These are phyloP conservation scores for Cubamyces sp. DNA, from an alignment of 768 basidiomycete species.

Conservation along the genomic window DNA sequence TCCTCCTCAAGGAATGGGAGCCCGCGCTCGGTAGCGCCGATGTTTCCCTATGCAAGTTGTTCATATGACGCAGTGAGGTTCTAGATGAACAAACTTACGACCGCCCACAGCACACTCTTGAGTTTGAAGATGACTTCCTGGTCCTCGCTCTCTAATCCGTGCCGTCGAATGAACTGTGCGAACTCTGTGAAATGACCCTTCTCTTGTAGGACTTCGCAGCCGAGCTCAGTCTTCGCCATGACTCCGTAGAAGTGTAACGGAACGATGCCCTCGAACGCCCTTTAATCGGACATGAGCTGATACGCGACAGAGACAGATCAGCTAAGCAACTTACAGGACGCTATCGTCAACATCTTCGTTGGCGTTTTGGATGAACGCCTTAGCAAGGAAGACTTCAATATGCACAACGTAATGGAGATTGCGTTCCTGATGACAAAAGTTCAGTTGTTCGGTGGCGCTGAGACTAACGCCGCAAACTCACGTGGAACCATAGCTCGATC, in stretches of 20 bases:
- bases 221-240: constrained; percentile 95
- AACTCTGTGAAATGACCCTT: constrained; percentile 93
- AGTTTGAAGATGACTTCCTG: constrained; percentile 82
- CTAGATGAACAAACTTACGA: constrained; percentile 61
- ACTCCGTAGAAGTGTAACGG: constrained; percentile 98
- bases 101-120: constrained; percentile 96
- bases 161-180: constrained; percentile 85
- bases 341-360: constrained; percentile 70
- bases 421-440: constrained; percentile 65
- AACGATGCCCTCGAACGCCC: constrained; percentile 83
- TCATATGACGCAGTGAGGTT: not conserved
- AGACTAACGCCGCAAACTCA: constrained; percentile 41
- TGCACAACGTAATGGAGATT: constrained; percentile 93
- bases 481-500: constrained; percentile 96
- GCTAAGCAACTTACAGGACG: constrained; percentile 44
- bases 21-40: constrained; percentile 88
- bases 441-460: not conserved
- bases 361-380: constrained; percentile 62
- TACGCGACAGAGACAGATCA: not conserved
- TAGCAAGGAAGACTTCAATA: constrained; percentile 89
- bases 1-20: constrained; percentile 96
- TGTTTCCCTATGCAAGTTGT: constrained; percentile 71
- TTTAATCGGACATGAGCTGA: constrained; percentile 32
- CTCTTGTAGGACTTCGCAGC: constrained; percentile 88
- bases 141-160: constrained; percentile 85